Conservation (phyloP, 306 rosid genomes). For the Casuarina cunninghamiana region DNA sequence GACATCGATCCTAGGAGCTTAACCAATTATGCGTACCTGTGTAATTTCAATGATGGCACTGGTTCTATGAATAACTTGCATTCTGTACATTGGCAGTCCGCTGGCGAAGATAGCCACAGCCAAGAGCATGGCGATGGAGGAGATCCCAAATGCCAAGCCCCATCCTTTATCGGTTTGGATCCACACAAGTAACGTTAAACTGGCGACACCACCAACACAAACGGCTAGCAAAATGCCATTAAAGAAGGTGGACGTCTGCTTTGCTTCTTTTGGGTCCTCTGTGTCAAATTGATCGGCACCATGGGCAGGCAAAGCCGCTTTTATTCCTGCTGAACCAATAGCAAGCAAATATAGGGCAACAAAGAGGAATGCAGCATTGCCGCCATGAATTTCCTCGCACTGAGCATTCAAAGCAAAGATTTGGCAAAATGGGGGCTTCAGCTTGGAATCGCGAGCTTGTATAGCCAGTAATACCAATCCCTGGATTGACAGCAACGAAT, state of each 20-base stretch:
- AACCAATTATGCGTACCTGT: constrained; percentile 43
- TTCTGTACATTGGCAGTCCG: constrained; percentile 73
- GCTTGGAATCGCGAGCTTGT: constrained; percentile 73
- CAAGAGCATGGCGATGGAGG: constrained; percentile 52
- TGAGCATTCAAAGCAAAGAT: constrained; percentile 26
- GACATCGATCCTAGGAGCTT: no score
- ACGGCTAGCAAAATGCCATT: constrained; percentile 61
- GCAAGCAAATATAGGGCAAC: constrained; percentile 65
- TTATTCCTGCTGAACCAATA: constrained; percentile 62
- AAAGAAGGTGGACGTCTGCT: constrained; percentile 74
- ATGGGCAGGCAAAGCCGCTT: constrained; percentile 80
- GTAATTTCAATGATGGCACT: constrained; percentile 60
- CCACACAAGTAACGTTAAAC: constrained; percentile 80
- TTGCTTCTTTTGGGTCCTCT: constrained; percentile 66
- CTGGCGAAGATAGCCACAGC: constrained; percentile 44
- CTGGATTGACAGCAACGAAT: constrained; percentile 29
- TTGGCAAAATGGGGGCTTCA: constrained; percentile 60
- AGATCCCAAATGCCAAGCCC: constrained; percentile 84
- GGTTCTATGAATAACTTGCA: constrained; percentile 52
- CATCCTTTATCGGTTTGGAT: constrained; percentile 74
- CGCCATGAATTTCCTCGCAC: constrained; percentile 47
- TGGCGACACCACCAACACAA: constrained; percentile 64
- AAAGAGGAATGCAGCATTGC: constrained; percentile 59
- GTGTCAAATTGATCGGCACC: constrained; percentile 94
- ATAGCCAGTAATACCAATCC: constrained; percentile 60